Conservation (phyloP, 2,329 filamentous ascomycete species). For the Madurella fahalii region DNA sequence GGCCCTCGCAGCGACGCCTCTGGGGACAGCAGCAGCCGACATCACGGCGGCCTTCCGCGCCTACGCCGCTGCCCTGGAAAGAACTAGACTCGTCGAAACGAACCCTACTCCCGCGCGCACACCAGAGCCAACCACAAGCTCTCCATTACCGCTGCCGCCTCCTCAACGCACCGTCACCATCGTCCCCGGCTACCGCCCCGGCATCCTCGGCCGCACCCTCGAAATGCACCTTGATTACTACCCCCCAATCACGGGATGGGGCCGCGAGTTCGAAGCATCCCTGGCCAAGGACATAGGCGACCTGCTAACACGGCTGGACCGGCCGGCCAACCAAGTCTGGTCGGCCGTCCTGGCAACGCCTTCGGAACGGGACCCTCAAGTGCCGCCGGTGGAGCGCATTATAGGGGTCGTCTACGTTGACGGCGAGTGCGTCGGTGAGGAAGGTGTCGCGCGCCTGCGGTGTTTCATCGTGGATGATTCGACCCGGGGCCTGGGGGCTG, state of each 20-base stretch:
- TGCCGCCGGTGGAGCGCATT: slow-evolving; percentile 17
- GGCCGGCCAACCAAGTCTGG: slow-evolving; percentile 28
- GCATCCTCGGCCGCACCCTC: slow-evolving; percentile 27
- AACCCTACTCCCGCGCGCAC: background rate
- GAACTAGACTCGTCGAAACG: too few species aligned
- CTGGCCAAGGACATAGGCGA: slow-evolving; percentile 21
- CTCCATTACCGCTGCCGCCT: background rate
- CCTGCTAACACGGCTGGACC: slow-evolving; percentile 22
- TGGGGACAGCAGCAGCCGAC: slow-evolving; percentile 2
- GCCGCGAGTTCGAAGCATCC: slow-evolving; percentile 24
- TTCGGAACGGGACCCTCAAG: background rate
- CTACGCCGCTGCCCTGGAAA: slow-evolving; percentile 20
- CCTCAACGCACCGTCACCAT: slow-evolving; percentile 15
- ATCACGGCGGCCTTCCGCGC: slow-evolving; percentile 20
- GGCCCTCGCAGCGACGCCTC: slow-evolving; percentile 19
- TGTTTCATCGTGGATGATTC: slow-evolving; percentile 30
- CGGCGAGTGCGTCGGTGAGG: slow-evolving; percentile 20
- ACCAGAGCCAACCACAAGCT: background rate
- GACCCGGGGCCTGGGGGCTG: slow-evolving; percentile 25
- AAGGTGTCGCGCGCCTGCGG: slow-evolving; percentile 25
- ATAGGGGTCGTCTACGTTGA: slow-evolving; percentile 30
- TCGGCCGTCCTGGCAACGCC: slow-evolving; percentile 20
- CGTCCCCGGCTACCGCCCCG: slow-evolving; percentile 28
- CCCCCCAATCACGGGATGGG: slow-evolving; percentile 22
- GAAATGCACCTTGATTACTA: slow-evolving; percentile 31